phyloP scores from a whole-genome alignment of 2,329 filamentous ascomycete species.

The Trichoderma sp. region DNA sequence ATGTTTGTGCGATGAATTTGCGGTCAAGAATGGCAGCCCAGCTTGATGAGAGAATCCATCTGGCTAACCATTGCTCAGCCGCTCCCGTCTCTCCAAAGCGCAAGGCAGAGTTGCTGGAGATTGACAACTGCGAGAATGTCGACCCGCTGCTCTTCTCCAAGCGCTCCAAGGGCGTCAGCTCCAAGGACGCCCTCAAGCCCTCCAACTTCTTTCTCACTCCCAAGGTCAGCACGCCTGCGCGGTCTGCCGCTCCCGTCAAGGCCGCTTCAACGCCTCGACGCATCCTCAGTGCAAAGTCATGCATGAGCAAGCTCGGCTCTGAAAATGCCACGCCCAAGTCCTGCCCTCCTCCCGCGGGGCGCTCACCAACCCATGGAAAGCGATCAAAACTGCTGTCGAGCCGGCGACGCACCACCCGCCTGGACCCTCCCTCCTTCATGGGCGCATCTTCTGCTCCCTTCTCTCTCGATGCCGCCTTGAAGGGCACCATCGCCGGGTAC shows the following conservation, averaged over 20 bases:
- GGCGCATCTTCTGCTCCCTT: conserved; percentile 63
- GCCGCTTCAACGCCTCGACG: conserved; percentile 41
- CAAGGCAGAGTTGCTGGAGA: conserved; percentile 57
- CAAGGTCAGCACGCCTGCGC: conserved; percentile 43
- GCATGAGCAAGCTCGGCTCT: conserved; percentile 49
- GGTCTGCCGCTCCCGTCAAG: conserved; percentile 39
- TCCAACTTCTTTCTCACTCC: conserved; percentile 46
- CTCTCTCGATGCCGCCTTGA: conserved; percentile 81
- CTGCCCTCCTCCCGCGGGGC: conserved; percentile 70
- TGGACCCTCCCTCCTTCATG: conserved; percentile 68
- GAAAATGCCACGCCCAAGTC: conserved; percentile 44
- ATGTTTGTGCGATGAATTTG: conserved; percentile 39
- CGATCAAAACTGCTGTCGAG: conserved; percentile 67
- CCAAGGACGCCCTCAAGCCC: conserved; percentile 53
- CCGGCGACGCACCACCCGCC: conserved; percentile 66
- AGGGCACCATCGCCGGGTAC: conserved; percentile 70
- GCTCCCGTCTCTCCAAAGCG: conserved; percentile 50
- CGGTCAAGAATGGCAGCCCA: neutral
- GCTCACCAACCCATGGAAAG: conserved; percentile 74
- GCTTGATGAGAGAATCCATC: neutral
- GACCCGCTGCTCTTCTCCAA: conserved; percentile 61
- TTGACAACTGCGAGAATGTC: conserved; percentile 62
- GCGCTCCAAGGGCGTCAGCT: conserved; percentile 56
- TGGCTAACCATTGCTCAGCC: neutral
- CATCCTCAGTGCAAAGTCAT: conserved; percentile 56